Percentiles rank a stretch among this genome's conserved stretches.
Conservation (phyloP, 2,329 filamentous ascomycete genomes). For the Dactylonectria estremocensis region DNA sequence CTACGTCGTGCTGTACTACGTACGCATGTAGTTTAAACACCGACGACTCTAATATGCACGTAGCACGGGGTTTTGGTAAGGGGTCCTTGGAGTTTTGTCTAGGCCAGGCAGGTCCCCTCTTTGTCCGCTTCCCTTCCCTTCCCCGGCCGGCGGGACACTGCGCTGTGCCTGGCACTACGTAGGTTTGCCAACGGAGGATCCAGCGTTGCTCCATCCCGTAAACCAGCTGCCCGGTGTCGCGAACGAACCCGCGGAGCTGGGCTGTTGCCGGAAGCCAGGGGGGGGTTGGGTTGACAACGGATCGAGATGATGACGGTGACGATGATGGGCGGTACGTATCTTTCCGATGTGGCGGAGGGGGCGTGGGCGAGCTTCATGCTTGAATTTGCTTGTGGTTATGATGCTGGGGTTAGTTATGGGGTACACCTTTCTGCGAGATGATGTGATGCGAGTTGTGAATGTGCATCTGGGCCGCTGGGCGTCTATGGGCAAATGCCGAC, state of each 20-base stretch:
- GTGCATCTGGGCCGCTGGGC: background rate
- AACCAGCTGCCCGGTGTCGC: conserved; percentile 17
- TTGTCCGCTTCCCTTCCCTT: background rate
- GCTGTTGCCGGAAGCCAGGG: conserved; percentile 4
- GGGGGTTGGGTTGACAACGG: background rate
- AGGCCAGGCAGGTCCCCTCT: background rate
- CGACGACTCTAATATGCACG: no score
- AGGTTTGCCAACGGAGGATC: background rate
- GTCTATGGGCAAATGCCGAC: background rate
- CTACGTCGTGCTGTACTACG: no score
- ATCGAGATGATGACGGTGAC: conserved; percentile 10
- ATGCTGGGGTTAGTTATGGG: background rate
- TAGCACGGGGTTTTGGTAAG: no score
- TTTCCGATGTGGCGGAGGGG: conserved; percentile 7
- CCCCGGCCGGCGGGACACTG: background rate
- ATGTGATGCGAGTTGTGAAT: background rate
- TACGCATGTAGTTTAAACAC: no score
- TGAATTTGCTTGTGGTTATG: background rate
- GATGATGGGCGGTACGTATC: conserved; percentile 4
- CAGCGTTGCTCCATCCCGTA: conserved; percentile 15
- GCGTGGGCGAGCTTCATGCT: background rate
- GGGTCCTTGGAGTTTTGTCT: background rate
- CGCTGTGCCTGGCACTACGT: background rate
- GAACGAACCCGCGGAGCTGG: conserved; percentile 19
- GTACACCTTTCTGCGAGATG: background rate